Evolutionary conservation across 2,329 filamentous ascomycete genomes (phyloP).

Genomic region (Epichloe brachyelytri): DNA sequence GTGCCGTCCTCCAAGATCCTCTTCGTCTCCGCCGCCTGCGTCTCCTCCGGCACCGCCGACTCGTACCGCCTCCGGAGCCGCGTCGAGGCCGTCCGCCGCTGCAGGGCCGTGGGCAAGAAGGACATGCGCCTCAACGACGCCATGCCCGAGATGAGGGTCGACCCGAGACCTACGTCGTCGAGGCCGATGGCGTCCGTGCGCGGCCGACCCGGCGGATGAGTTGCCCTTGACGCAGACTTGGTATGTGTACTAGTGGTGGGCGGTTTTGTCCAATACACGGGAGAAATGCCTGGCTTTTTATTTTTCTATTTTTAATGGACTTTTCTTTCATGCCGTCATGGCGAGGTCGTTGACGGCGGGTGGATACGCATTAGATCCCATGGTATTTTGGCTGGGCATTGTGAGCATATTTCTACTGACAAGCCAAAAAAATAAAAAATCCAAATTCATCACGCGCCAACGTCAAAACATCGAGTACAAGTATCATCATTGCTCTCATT

Average conservation of each 20-base stretch:
- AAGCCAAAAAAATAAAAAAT: too few relatives aligned
- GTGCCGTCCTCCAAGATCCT: slow-evolving; percentile 63
- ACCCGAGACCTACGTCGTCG: slow-evolving; percentile 80
- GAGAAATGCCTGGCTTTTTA: too few relatives aligned
- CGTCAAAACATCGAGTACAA: too few relatives aligned
- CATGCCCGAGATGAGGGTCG: slow-evolving; percentile 80
- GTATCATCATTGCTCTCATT: slow-evolving; percentile 19
- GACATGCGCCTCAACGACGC: slow-evolving; percentile 85
- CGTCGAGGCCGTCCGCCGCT: slow-evolving; percentile 66
- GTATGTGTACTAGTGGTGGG: slow-evolving; percentile 36
- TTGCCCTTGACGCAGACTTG: slow-evolving; percentile 68
- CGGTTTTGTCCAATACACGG: too few relatives aligned
- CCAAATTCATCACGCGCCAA: slow-evolving; percentile 2
- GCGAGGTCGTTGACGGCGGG: too few relatives aligned
- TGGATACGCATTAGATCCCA: too few relatives aligned
- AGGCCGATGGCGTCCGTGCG: slow-evolving; percentile 69
- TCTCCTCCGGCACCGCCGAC: slow-evolving; percentile 53
- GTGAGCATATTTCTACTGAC: too few relatives aligned
- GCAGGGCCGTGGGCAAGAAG: slow-evolving; percentile 61
- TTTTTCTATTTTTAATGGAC: too few relatives aligned
- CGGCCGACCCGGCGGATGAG: slow-evolving; percentile 55
- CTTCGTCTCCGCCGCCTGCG: slow-evolving; percentile 66
- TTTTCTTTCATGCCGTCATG: too few relatives aligned
- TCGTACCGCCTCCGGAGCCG: slow-evolving; percentile 66
- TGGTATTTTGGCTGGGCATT: too few relatives aligned